A percentile compares a stretch with the other conserved stretches of the same genome.
Conservation (phyloP, 164 flowering plant genomes). For the Macadamia integrifolia region DNA sequence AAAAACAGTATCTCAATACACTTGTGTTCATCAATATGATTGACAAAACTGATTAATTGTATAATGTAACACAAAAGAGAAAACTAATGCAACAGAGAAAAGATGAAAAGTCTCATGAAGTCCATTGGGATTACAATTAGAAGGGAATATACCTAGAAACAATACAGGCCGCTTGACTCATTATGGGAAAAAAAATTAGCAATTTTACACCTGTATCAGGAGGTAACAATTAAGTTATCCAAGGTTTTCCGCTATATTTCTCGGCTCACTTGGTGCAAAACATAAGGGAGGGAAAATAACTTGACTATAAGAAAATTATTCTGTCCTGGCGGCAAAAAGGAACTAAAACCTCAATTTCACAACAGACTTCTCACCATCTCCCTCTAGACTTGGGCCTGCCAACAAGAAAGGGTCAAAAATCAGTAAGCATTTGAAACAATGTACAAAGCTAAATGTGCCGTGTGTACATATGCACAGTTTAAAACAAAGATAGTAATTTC, state of each 20-base stretch:
- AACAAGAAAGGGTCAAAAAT: background rate
- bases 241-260: conserved; percentile 11
- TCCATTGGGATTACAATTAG: background rate
- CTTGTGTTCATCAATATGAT: too few species aligned
- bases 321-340: conserved; percentile 9
- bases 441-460: too few species aligned
- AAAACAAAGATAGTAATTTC: too few species aligned
- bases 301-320: background rate
- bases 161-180: background rate
- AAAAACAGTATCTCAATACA: too few species aligned
- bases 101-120: background rate
- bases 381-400: conserved; percentile 58
- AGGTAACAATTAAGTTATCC: conserved; percentile 22
- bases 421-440: too few species aligned
- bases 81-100: background rate
- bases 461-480: too few species aligned
- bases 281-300: background rate
- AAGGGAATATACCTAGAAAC: background rate
- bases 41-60: too few species aligned
- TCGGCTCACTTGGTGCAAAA: conserved; percentile 16
- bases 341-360: conserved; percentile 12
- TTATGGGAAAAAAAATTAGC: conserved; percentile 1
- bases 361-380: conserved; percentile 47
- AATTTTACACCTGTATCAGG: conserved; percentile 35
- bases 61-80: too few species aligned